phyloP scores from a whole-genome alignment of 2,329 filamentous ascomycete species.

The Aspergillus sp. region DNA sequence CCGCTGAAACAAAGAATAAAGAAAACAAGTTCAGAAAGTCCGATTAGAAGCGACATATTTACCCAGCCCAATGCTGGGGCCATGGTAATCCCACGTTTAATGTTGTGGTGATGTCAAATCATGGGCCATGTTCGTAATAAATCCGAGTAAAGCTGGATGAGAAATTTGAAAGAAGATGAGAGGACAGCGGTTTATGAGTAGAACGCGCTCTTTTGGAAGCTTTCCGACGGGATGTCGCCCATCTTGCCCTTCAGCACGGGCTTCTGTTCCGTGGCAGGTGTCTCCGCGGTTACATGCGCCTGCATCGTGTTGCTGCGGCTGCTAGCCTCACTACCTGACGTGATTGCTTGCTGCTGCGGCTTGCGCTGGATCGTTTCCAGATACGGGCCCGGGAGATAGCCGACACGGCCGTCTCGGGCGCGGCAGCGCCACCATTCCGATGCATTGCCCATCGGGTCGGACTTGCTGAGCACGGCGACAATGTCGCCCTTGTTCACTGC shows the following conservation, averaged over 20 bases:
- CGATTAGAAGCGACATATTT: not conserved
- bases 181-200: conserved; percentile 52
- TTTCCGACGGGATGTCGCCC: conserved; percentile 65
- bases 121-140: not conserved
- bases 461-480: conserved; percentile 89
- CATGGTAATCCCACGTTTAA: too few relatives aligned
- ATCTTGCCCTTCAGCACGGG: conserved; percentile 59
- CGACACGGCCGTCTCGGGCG: conserved; percentile 82
- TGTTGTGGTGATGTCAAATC: not conserved
- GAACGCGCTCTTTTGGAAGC: conserved; percentile 70
- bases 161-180: not conserved
- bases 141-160: conserved; percentile 3
- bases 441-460: conserved; percentile 84
- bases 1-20: not conserved
- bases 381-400: conserved; percentile 89
- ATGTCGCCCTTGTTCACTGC: conserved; percentile 93
- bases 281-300: conserved; percentile 22
- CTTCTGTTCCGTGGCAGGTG: conserved; percentile 35
- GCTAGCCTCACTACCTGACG: conserved; percentile 39
- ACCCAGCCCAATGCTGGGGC: not conserved
- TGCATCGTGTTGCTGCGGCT: conserved; percentile 58
- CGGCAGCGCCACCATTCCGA: conserved; percentile 98
- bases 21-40: not conserved
- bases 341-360: conserved; percentile 45
- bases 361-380: conserved; percentile 71